Evolutionary conservation across 495 filamentous ascomycete species (phyloP).

Genomic region (Glutinoglossum americanum): DNA sequence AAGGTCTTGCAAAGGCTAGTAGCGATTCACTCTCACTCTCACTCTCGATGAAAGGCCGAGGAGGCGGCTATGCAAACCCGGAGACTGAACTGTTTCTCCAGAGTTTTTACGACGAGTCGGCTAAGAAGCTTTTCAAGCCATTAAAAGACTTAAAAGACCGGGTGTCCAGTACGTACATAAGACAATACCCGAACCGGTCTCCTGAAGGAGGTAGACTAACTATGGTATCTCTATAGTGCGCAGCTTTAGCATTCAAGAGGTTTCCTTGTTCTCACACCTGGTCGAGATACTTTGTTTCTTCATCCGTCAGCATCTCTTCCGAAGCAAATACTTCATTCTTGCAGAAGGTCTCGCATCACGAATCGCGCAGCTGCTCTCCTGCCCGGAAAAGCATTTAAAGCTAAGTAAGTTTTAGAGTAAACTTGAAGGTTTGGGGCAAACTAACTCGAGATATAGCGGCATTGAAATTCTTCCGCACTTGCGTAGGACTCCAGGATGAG

Average conservation of each 20-base stretch:
- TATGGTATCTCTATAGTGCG: slow-evolving; percentile 23
- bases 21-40: slow-evolving; percentile 24
- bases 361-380: slow-evolving; percentile 63
- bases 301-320: slow-evolving; percentile 66
- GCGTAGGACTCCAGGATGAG: slow-evolving; percentile 72
- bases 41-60: not conserved
- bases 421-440: not conserved
- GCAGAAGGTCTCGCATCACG: slow-evolving; percentile 56
- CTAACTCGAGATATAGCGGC: slow-evolving; percentile 33
- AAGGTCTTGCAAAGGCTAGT: slow-evolving; percentile 42
- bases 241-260: slow-evolving; percentile 52
- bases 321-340: slow-evolving; percentile 75
- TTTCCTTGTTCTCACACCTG: slow-evolving; percentile 70
- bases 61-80: slow-evolving; percentile 25
- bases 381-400: slow-evolving; percentile 82
- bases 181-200: not conserved
- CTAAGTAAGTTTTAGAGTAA: slow-evolving; percentile 37
- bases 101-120: slow-evolving; percentile 78
- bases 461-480: slow-evolving; percentile 82
- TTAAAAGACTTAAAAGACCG: slow-evolving; percentile 60
- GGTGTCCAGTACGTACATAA: slow-evolving; percentile 23
- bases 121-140: slow-evolving; percentile 68
- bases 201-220: not conserved
- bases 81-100: slow-evolving; percentile 69
- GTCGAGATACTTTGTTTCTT: slow-evolving; percentile 93